Percentiles rank a stretch among this genome's conserved stretches.
Evolutionary conservation across 306 rosid species (phyloP).

Genomic region (Cercis canadensis): DNA sequence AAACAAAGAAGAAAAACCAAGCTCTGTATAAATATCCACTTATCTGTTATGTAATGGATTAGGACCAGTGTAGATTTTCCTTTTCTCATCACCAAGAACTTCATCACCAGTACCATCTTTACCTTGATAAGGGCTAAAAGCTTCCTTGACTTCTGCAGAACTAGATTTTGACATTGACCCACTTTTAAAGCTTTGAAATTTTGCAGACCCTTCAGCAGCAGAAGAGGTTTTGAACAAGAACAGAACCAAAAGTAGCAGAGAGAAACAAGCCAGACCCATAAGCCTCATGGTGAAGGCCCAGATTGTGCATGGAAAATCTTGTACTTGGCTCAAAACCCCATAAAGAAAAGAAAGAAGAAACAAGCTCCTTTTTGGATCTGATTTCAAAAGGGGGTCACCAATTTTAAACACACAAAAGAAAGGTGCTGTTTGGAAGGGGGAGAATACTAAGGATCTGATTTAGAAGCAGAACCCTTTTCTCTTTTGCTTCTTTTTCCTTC

Average conservation of each 20-base stretch:
- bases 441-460: slow-evolving; percentile 31
- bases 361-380: slow-evolving; percentile 45
- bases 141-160: slow-evolving; percentile 30
- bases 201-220: slow-evolving; percentile 42
- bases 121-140: slow-evolving; percentile 35
- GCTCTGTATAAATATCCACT: slow-evolving; percentile 24
- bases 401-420: slow-evolving; percentile 8
- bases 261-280: slow-evolving; percentile 45
- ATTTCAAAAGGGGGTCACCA: slow-evolving; percentile 39
- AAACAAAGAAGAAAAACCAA: slow-evolving; percentile 20
- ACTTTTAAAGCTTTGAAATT: slow-evolving; percentile 44
- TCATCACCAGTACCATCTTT: slow-evolving; percentile 29
- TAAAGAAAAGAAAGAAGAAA: slow-evolving; percentile 34
- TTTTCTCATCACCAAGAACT: slow-evolving; percentile 60
- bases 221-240: slow-evolving; percentile 36
- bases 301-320: slow-evolving; percentile 48
- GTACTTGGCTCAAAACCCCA: slow-evolving; percentile 52
- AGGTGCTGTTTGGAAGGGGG: slow-evolving; percentile 12
- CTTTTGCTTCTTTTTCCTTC: neutral
- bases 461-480: neutral
- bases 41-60: slow-evolving; percentile 81
- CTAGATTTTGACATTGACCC: slow-evolving; percentile 37
- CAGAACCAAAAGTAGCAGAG: slow-evolving; percentile 44
- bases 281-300: slow-evolving; percentile 42
- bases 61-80: slow-evolving; percentile 74